phyloP scores from a whole-genome alignment of 2,329 filamentous ascomycete species.

The Cytospora piceae region DNA sequence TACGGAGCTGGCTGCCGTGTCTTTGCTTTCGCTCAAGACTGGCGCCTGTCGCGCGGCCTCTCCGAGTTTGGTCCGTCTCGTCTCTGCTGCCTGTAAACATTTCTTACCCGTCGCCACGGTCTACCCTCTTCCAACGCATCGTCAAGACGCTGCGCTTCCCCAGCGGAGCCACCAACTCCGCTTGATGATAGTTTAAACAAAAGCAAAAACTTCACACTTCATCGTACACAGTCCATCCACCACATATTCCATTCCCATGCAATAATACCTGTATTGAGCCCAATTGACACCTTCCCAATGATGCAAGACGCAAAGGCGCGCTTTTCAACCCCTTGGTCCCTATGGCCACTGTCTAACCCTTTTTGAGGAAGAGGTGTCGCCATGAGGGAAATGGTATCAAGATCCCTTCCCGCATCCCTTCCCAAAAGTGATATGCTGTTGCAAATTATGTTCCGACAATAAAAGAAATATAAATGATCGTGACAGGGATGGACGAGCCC shows the following conservation, averaged over 20 bases:
- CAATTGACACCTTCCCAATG: constrained; percentile 30
- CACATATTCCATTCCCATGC: constrained; percentile 27
- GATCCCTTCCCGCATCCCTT: constrained; percentile 15
- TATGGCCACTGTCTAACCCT: constrained; percentile 5
- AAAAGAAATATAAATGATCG: constrained; percentile 17
- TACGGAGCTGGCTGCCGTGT: constrained; percentile 24
- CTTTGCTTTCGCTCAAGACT: constrained; percentile 25
- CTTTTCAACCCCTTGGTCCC: constrained; percentile 27
- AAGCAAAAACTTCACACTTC: constrained; percentile 25
- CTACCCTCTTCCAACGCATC: constrained; percentile 4
- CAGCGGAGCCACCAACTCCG: constrained; percentile 17
- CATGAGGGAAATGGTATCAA: constrained; percentile 27
- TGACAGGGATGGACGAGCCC: constrained; percentile 18
- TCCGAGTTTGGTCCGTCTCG: constrained; percentile 13
- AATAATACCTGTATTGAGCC: constrained; percentile 23
- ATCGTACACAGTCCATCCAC: constrained; percentile 30
- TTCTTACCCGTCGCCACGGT: neutral
- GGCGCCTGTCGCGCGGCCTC: constrained; percentile 23
- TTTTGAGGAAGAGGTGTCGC: constrained; percentile 13
- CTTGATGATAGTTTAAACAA: constrained; percentile 11
- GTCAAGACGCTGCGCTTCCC: constrained; percentile 8
- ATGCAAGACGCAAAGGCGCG: constrained; percentile 29
- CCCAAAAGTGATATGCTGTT: constrained; percentile 8
- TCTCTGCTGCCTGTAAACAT: constrained; percentile 16
- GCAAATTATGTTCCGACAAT: neutral